Base-by-base conservation (phyloP, 2,329 filamentous ascomycete species). In the Exophiala spinifera region DNA sequence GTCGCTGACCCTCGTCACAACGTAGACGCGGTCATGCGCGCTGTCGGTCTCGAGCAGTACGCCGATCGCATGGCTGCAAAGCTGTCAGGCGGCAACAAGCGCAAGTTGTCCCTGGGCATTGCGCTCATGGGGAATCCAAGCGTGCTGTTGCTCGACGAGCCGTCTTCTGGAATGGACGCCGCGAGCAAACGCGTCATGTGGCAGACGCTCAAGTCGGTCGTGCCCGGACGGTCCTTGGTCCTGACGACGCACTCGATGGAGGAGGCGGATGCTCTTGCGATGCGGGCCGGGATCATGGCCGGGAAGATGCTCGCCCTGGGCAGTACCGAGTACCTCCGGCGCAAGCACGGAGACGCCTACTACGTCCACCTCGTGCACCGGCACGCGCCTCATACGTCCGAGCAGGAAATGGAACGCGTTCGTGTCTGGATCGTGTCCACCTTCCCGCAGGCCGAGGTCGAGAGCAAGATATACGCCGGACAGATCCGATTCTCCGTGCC, bases 161-260 rank as follows among this genome's bases (percentile, higher is more conserved):
- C 92, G 0, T 88, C 83, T 0, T 91, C 86, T 0, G 91, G 91
- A 0, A 88, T 96, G 75, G 92, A 97, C 64, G 91, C 91, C 0
- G 90, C 89, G 0, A 87, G 89, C 0, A 96, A 96, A 70, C 82
- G 92, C 39, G 81, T 95, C 61, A 95, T 97, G 88, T 96, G 92
- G 92, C 83, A 83, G 53, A 95, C 91, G 0, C 77, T 96, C 1
- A 82, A 83, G 3, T 80, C 84, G 1, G 85, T 91, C 3, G 85
- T 87, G 0, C 81, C 84, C 0, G 90, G 90, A 0, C 82, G 91
- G n/a, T 88, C 86, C 0, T 82, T 96, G 14, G 77, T 97, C 1
- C 79, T 97, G 15, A 96, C 92, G 0, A 96, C 92, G 0, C 92
- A 97, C 70, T 89, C 84, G 46, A 96, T 96, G 91, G 91, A 96